Base-by-base conservation (phyloP, 2,329 filamentous ascomycete species). In the Botryotinia calthae region DNA sequence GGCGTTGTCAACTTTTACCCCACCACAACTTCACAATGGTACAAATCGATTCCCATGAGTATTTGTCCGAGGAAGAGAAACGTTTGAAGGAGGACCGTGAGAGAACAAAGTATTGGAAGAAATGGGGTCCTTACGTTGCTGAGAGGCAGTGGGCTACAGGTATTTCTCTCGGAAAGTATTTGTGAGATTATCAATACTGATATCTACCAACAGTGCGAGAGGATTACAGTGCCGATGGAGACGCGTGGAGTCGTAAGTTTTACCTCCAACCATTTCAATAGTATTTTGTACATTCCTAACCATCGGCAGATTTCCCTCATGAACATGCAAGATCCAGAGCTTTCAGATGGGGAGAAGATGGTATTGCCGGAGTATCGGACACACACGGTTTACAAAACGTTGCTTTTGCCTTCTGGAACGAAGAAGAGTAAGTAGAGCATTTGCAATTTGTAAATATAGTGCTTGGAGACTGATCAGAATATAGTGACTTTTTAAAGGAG, bases 371-470 rank as follows among this genome's bases (percentile, higher is more conserved):
- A 81, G 94, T 98, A 42, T 97, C 76, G n/a, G 95, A 98, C 82
- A 94, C 93, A 25, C 95, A 98, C 81, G 94, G 94, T 74, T 84
- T 92, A 71, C 93, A 97, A 83, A 97, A 98, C 82, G 92, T 98
- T 82, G 93, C 93, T 5, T 98, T 98, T 85, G 90, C 94, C 70
- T 98, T 98, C 82, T 98, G 95, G 95, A 98, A 98, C 81, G 95
- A 94, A 82, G 90, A 98, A 85, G 95, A 98, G 94, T 97, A 81
- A 78, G 88, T 82, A 42, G n/a, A 46, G 28, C 51, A 68, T 48
- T 31, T 65, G 68, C 34, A 14, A 31, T 70, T 44, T 66, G 44
- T 59, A 16, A 64, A 46, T 28, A 85, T 89, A 18, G 4, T 40
- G 46, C n/a, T 9, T 28, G 3, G 40, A 34, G 31, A 72, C 76